A percentile compares a stretch with the other conserved stretches of the same genome.
Conservation (phyloP, 108 stramenopile genomes). For the Cylindrotheca closterium region DNA sequence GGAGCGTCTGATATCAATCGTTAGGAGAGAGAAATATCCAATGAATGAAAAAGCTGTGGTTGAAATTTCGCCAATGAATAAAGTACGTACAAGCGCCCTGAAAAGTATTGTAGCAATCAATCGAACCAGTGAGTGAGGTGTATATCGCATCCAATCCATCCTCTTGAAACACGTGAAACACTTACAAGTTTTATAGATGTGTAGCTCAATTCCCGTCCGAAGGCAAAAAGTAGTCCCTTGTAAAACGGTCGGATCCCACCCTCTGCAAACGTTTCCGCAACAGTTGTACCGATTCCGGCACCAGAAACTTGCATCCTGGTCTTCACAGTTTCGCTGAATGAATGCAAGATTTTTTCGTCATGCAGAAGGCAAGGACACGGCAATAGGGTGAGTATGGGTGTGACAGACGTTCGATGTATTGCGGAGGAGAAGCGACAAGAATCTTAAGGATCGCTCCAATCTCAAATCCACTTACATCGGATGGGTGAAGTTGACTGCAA, state of each 20-base stretch:
- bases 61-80: no score
- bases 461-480: constrained; percentile 50
- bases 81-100: no score
- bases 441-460: constrained; percentile 42
- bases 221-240: constrained; percentile 89
- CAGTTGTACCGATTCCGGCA: constrained; percentile 41
- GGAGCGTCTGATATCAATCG: constrained; percentile 47
- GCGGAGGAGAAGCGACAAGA: constrained; percentile 30
- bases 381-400: background rate
- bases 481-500: constrained; percentile 86
- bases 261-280: constrained; percentile 40
- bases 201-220: constrained; percentile 85
- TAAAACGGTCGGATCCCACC: constrained; percentile 84
- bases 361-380: background rate
- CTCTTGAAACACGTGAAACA: constrained; percentile 12
- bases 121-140: no score
- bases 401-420: constrained; percentile 10
- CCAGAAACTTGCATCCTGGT: constrained; percentile 92
- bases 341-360: constrained; percentile 29
- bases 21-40: no score
- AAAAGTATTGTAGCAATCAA: no score
- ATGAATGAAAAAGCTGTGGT: no score
- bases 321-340: constrained; percentile 74
- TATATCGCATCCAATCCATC: background rate
- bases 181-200: constrained; percentile 87